A percentile compares a stretch with the other conserved stretches of the same genome.
These are phyloP conservation scores for Colletotrichum caudatum DNA, from an alignment of 2,329 filamentous ascomycete species.

Conservation along the genomic window DNA sequence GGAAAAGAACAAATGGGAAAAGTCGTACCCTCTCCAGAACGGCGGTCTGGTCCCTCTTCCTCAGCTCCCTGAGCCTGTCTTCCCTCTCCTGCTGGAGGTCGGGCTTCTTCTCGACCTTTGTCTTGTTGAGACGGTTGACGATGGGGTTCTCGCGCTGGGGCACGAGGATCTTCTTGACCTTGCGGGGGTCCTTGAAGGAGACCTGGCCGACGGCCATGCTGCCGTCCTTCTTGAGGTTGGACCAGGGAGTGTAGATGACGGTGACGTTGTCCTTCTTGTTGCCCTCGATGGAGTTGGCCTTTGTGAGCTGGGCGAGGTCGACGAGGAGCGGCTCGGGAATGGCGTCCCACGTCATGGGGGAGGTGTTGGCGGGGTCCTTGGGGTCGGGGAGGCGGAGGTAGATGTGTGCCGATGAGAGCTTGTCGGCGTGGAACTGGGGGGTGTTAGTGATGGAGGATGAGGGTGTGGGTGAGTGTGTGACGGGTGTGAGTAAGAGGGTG, in stretches of 20 bases:
- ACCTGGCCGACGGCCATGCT: constrained; percentile 97
- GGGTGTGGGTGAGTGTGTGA: not conserved
- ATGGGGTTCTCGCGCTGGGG: constrained; percentile 86
- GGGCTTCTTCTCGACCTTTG: constrained; percentile 87
- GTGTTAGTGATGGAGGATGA: not conserved
- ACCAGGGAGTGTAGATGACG: constrained; percentile 97
- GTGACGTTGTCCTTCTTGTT: constrained; percentile 99
- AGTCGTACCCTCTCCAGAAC: constrained; percentile 70
- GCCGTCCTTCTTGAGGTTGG: constrained; percentile 94
- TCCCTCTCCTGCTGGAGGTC: constrained; percentile 87
- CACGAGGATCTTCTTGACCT: constrained; percentile 86
- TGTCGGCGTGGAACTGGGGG: constrained; percentile 91
- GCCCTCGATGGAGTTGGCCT: constrained; percentile 98
- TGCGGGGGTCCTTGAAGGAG: constrained; percentile 89
- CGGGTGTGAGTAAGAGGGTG: not conserved
- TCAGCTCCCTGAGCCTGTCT: constrained; percentile 76
- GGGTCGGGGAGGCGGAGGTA: constrained; percentile 87
- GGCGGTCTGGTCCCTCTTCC: constrained; percentile 76
- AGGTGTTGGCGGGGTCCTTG: constrained; percentile 59
- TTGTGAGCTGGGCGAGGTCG: constrained; percentile 97
- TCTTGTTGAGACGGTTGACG: constrained; percentile 98
- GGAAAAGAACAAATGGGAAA: constrained; percentile 4
- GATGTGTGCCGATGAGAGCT: constrained; percentile 95
- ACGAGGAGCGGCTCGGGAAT: constrained; percentile 80
- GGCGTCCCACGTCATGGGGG: constrained; percentile 73